These are phyloP conservation scores for Fusarium newnesense DNA, from an alignment of 2,329 filamentous ascomycete species.

Conservation along the genomic window DNA sequence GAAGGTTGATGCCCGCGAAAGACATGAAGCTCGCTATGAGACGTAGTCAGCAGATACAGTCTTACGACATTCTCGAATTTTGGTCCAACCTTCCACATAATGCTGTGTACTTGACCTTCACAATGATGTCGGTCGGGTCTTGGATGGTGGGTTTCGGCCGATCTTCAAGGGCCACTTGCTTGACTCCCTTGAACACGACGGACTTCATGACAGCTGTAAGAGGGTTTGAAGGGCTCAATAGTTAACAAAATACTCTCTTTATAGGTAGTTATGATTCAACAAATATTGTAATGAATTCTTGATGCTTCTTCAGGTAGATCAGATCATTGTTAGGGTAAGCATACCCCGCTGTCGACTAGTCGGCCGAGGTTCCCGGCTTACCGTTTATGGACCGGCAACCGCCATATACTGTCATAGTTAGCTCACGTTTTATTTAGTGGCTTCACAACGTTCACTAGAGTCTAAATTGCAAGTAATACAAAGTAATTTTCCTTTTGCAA, in stretches of 20 bases:
- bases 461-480: background rate
- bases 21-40: conserved; percentile 73
- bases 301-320: fast-evolving
- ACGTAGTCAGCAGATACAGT: background rate
- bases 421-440: too few relatives aligned
- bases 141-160: conserved; percentile 13
- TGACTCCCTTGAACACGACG: conserved; percentile 24
- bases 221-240: fast-evolving
- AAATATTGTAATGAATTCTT: fast-evolving
- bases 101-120: conserved; percentile 23
- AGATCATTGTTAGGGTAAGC: background rate
- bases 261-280: fast-evolving
- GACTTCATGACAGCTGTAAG: background rate
- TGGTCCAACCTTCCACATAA: conserved; percentile 17
- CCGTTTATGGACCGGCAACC: background rate
- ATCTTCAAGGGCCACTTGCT: conserved; percentile 5
- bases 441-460: too few relatives aligned
- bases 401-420: background rate
- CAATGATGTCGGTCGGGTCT: conserved; percentile 1
- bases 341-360: background rate
- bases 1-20: conserved; percentile 84
- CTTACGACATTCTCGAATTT: fast-evolving
- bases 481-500: background rate
- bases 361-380: background rate
- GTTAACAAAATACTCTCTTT: fast-evolving